A percentile compares a stretch with the other conserved stretches of the same genome.
Evolutionary conservation across 208 protist genomes (phyloP).

Genomic region (Trypanosoma boissoni): DNA sequence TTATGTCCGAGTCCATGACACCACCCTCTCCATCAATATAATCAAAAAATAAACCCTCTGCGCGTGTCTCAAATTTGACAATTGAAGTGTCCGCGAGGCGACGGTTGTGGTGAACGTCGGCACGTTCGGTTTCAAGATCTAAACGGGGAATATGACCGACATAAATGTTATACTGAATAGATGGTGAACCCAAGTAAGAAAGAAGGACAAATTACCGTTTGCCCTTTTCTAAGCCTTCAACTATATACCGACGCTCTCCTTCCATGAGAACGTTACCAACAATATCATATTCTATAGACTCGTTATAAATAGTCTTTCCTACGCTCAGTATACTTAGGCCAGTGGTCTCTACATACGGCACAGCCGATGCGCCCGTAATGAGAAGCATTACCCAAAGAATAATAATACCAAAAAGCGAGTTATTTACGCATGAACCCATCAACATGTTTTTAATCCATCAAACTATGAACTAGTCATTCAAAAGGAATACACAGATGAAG

Average conservation of each 20-base stretch:
- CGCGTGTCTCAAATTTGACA: slow-evolving; percentile 1
- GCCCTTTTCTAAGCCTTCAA: slow-evolving; percentile 4
- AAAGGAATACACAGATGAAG: too few species aligned
- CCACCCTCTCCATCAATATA: slow-evolving; percentile 16
- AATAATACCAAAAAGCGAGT: too few species aligned
- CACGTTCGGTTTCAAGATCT: neutral
- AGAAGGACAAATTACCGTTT: slow-evolving; percentile 8
- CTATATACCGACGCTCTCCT: slow-evolving; percentile 14
- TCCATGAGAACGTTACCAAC: neutral
- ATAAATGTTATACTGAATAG: slow-evolving; percentile 17
- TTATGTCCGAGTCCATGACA: slow-evolving; percentile 5
- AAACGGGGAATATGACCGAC: slow-evolving; percentile 1
- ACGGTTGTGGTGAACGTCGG: neutral
- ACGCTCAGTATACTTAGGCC: slow-evolving; percentile 2
- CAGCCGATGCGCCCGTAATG: neutral
- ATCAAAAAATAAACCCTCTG: slow-evolving; percentile 19
- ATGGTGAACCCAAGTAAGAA: slow-evolving; percentile 21
- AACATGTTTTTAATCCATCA: too few species aligned
- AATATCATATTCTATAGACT: slow-evolving; percentile 9
- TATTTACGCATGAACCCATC: too few species aligned
- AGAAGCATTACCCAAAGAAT: too few species aligned
- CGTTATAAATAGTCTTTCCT: slow-evolving; percentile 9
- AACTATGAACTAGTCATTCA: too few species aligned
- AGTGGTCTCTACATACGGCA: slow-evolving; percentile 3
- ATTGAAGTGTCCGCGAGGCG: slow-evolving; percentile 10